A percentile compares a stretch with the other conserved stretches of the same genome.
Evolutionary conservation across 768 basidiomycete species (phyloP).

Genomic region (Russula earlei): DNA sequence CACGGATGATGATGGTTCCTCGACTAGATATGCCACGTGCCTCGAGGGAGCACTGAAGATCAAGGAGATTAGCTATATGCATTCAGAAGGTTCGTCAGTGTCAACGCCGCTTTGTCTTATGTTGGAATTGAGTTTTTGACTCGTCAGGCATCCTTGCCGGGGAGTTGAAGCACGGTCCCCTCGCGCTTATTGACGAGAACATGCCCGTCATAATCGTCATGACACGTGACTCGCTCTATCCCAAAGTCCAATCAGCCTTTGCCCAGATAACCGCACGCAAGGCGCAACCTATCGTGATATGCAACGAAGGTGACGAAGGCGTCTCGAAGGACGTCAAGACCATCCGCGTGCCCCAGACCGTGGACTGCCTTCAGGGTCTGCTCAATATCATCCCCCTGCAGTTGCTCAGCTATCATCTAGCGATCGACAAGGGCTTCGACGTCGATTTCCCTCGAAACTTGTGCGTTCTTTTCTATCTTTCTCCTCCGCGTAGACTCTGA

Average conservation of each 20-base stretch:
- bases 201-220: constrained; percentile 99
- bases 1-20: background rate
- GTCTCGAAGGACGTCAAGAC: constrained; percentile 71
- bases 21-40: constrained; percentile 78
- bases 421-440: constrained; percentile 91
- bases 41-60: constrained; percentile 98
- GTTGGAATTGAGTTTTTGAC: constrained; percentile 3
- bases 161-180: constrained; percentile 97
- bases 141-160: constrained; percentile 83
- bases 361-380: constrained; percentile 91
- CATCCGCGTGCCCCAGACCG: constrained; percentile 89
- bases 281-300: constrained; percentile 90
- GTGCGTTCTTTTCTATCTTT: constrained; percentile 36
- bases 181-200: constrained; percentile 96
- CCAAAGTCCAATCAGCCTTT: constrained; percentile 95
- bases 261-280: constrained; percentile 96
- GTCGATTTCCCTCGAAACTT: constrained; percentile 98
- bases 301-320: constrained; percentile 83
- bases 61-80: constrained; percentile 97
- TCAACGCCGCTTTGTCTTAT: background rate
- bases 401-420: constrained; percentile 91
- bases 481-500: background rate
- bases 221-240: constrained; percentile 97
- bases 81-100: constrained; percentile 49
- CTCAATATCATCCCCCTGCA: constrained; percentile 96